These are phyloP conservation scores for Podosphaera fusca DNA, from an alignment of 2,329 filamentous ascomycete genomes.

Conservation along the genomic window DNA sequence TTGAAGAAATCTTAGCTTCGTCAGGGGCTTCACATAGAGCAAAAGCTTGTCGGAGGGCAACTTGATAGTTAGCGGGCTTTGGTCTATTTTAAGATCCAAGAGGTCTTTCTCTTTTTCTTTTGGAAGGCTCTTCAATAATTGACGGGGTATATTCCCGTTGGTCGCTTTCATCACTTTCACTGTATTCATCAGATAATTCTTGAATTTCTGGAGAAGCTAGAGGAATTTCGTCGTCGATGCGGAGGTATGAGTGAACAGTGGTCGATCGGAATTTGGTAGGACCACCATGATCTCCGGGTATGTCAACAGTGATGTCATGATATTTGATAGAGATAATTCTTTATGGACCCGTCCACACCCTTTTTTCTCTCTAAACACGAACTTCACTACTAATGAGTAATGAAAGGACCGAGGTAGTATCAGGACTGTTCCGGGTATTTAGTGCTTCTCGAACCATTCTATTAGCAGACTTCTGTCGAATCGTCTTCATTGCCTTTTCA, in stretches of 20 bases:
- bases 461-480: too few species aligned
- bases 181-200: too few species aligned
- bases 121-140: too few species aligned
- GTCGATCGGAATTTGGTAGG: neutral
- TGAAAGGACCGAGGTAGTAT: neutral
- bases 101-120: too few species aligned
- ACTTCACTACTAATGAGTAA: neutral
- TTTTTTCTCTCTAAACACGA: neutral
- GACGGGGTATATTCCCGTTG: too few species aligned
- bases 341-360: neutral
- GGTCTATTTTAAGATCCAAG: too few species aligned
- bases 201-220: too few species aligned
- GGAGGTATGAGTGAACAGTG: neutral
- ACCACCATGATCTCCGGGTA: neutral
- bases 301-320: neutral
- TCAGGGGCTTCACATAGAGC: neutral
- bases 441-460: too few species aligned
- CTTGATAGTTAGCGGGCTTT: neutral
- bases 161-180: too few species aligned
- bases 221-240: neutral
- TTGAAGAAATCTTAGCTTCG: neutral
- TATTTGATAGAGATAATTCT: neutral
- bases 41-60: neutral
- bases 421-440: too few species aligned
- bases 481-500: too few species aligned